Base-by-base conservation (phyloP, 2,329 filamentous ascomycete species). In the Pleomassaria siparia region DNA sequence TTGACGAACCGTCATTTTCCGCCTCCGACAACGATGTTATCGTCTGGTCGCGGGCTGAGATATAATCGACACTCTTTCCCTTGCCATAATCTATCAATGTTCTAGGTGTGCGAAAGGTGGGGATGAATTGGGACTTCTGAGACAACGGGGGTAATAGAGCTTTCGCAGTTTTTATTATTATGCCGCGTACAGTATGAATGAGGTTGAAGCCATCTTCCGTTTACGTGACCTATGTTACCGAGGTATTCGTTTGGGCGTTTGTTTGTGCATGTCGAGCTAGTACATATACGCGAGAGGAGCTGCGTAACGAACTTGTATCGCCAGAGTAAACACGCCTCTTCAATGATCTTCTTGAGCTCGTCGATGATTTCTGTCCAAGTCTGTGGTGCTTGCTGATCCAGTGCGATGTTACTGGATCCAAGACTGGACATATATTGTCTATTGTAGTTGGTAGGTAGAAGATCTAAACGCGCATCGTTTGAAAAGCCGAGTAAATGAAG, bases 1-100 rank as follows among this genome's bases (percentile, higher is more conserved):
- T 60, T 30, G 37, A 58, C 57, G 56, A 71, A 78, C 1, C 54
- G 56, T 26, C 58, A 56, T 18, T 62, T 55, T 1, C 69, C 76
- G 20, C 77, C 77, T 4, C 75, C 75, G 16, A 44, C 40, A 16
- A 50, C 39, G 26, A 50, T 43, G 16, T 58, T 51, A n/a, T 54
- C 51, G 28, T 55, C 50, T 2, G 50, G 49, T 2, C 47, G 45
- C 2, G 54, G 55, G 26, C 55, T 54, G 33, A 57, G 43, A 29
- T n/a, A n/a, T 58, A 53, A 37, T 56, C 51, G 8, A 33, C 40
- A 13, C 47, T 43, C 29, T 21, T 45, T 4, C 16, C 36, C 2
- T 46, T 16, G 0, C 46, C 44, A 30, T 53, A 61, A 35, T 53
- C n/a, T n/a, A n/a, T n/a, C 26, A 33, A 66, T 60, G 44, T 64